Conservation (phyloP, 164 flowering plant genomes). For the Amborella trichopoda region DNA sequence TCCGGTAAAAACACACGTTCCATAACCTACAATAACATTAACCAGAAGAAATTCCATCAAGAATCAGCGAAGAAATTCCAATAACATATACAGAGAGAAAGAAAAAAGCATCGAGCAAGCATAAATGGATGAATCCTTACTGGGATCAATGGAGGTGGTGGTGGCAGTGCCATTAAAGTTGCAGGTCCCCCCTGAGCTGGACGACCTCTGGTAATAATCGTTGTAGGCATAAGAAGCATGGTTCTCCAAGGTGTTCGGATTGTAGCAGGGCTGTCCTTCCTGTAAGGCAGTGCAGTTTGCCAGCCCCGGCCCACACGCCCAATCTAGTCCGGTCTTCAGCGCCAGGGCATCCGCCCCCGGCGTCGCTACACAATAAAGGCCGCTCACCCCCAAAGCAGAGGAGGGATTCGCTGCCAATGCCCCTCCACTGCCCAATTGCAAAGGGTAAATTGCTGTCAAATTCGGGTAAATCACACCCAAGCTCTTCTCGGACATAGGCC, state of each 20-base stretch:
- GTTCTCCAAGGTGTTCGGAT: conserved; percentile 36
- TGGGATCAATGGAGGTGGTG: conserved; percentile 50
- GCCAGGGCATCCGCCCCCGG: conserved; percentile 35
- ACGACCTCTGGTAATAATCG: conserved; percentile 72
- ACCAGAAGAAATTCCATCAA: too few species aligned
- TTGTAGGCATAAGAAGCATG: conserved; percentile 92
- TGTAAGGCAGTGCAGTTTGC: conserved; percentile 77
- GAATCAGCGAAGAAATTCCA: too few species aligned
- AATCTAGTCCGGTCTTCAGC: conserved; percentile 56
- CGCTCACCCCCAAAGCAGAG: conserved; percentile 14
- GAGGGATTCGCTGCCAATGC: conserved; percentile 32
- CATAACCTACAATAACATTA: too few species aligned
- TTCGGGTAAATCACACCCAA: conserved; percentile 63
- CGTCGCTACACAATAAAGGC: conserved; percentile 51
- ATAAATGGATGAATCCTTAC: too few species aligned
- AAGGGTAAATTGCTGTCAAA: conserved; percentile 44
- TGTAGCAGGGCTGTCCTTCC: conserved; percentile 55
- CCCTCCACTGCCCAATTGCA: conserved; percentile 22
- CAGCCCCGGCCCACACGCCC: conserved; percentile 89
- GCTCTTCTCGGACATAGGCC: conserved; percentile 52
- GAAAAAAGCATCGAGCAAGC: too few species aligned
- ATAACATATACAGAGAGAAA: too few species aligned
- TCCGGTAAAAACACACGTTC: too few species aligned
- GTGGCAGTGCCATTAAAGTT: conserved; percentile 76
- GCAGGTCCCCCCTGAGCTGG: conserved; percentile 66